phyloP scores from a whole-genome alignment of 345 rosid genomes.

The Combretum micranthum region DNA sequence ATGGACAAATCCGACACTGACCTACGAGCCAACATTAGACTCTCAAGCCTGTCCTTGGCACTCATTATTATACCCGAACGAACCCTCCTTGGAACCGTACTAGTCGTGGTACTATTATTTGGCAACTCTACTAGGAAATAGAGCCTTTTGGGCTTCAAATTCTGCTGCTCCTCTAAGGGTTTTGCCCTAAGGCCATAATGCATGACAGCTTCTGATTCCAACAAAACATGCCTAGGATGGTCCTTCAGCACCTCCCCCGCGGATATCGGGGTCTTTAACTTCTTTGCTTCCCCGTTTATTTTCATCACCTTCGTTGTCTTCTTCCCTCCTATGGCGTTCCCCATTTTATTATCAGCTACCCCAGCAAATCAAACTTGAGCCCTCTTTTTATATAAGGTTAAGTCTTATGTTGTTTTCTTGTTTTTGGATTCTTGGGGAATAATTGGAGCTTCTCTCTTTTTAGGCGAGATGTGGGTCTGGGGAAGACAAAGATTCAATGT shows the following conservation, averaged over 20 bases:
- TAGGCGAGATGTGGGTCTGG: not conserved
- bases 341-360: no score
- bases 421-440: not conserved
- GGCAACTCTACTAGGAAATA: constrained; percentile 84
- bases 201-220: constrained; percentile 78
- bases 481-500: constrained; percentile 3
- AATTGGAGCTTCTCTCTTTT: not conserved
- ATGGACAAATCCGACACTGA: constrained; percentile 69
- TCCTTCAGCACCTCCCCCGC: constrained; percentile 64
- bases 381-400: not conserved
- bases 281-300: constrained; percentile 71
- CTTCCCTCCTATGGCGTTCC: constrained; percentile 63
- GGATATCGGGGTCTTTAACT: constrained; percentile 72
- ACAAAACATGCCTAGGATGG: constrained; percentile 58
- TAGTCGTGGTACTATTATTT: not conserved
- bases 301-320: constrained; percentile 64
- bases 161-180: constrained; percentile 49
- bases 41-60: constrained; percentile 82
- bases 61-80: constrained; percentile 75
- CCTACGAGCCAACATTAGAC: constrained; percentile 68
- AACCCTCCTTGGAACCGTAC: constrained; percentile 53
- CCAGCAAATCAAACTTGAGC: no score
- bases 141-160: constrained; percentile 62
- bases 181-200: constrained; percentile 70
- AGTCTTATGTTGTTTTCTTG: not conserved